Evolutionary conservation across 2,329 filamentous ascomycete genomes (phyloP), one percentile per base, ranked within the genome.

Genomic region (Penicillium sp.): DNA sequence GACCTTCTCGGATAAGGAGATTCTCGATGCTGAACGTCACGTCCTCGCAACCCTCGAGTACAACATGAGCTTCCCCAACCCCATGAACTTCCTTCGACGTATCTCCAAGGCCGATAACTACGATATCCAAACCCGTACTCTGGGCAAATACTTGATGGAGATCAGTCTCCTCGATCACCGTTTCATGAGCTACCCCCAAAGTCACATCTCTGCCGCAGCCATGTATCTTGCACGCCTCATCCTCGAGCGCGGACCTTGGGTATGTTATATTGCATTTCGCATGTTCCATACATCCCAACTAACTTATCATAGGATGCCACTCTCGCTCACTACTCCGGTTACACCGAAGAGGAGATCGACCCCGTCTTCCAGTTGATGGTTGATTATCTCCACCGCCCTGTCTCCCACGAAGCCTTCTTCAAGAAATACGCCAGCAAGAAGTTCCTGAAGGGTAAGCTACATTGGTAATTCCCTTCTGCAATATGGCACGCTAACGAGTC

Each of bases 361-460:
- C 93, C 93, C 12, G 90, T 97, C 39, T 90, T 96, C 69, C 84
- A 88, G 66, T 82, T 97, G 58, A 97, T 99, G 92, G 86, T 99
- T 58, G 92, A 99, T 74, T 99, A 99, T 72, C 87, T 99, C 38
- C 89, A 89, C 56, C 86, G 90, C 13, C 94, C 93, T 27, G 89
- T 97, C 51, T 84, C 87, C 41, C 94, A 99, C 70, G 93, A 97
- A 73, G 95, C 94, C 37, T 97, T 99, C 82, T 97, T 97, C 83
- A 96, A 96, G 84, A 99, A 99, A 77, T 99, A 99, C 74, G 94
- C 94, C 54, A 96, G 91, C 84, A 99, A 97, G 82, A 97, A 96
- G 78, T 99, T 97, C 78, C 79, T 97, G 67, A 99, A 99, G 80
- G 92, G 93, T 96, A 86, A 77, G 82, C 3, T 18, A 6, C 4